Evolutionary conservation across 2,329 filamentous ascomycete genomes (phyloP).

Genomic region (Huntiella decipiens): DNA sequence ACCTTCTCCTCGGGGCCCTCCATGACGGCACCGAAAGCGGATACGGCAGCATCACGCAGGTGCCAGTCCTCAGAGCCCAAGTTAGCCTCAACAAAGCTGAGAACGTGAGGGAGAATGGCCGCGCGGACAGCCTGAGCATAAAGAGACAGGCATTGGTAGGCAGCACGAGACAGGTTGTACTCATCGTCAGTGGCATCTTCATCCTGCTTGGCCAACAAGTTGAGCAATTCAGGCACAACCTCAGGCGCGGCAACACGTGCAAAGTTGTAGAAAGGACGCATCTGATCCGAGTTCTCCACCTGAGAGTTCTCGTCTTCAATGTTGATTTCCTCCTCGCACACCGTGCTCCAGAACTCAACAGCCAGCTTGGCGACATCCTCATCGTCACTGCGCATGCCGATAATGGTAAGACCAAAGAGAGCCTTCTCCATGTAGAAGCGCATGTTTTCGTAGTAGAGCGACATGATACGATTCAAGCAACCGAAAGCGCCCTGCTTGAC

Average conservation of each 20-base stretch:
- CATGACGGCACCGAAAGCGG: slow-evolving; percentile 96
- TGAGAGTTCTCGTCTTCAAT: slow-evolving; percentile 83
- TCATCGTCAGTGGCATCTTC: slow-evolving; percentile 94
- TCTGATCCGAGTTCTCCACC: slow-evolving; percentile 59
- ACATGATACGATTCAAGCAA: slow-evolving; percentile 97
- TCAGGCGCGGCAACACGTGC: slow-evolving; percentile 81
- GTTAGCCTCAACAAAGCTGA: slow-evolving; percentile 81
- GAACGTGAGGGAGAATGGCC: slow-evolving; percentile 67
- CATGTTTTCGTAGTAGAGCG: slow-evolving; percentile 98
- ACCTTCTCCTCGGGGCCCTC: slow-evolving; percentile 89
- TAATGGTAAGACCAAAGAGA: slow-evolving; percentile 86
- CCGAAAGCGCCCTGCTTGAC: slow-evolving; percentile 95
- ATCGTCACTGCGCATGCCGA: slow-evolving; percentile 95
- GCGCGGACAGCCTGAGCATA: slow-evolving; percentile 83
- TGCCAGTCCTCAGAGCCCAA: slow-evolving; percentile 88
- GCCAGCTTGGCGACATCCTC: slow-evolving; percentile 96
- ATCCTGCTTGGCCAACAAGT: slow-evolving; percentile 86
- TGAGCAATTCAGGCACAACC: slow-evolving; percentile 79
- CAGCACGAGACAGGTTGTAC: slow-evolving; percentile 87
- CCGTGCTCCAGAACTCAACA: slow-evolving; percentile 99
- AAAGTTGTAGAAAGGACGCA: slow-evolving; percentile 91
- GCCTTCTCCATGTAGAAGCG: slow-evolving; percentile 99
- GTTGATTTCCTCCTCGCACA: slow-evolving; percentile 93
- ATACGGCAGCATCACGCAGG: slow-evolving; percentile 82
- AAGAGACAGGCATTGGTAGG: slow-evolving; percentile 90